Percentiles rank a stretch among this genome's conserved stretches.
Conservation (phyloP, 176 grass and related monocot genomes). For the Musa schizocarpa region DNA sequence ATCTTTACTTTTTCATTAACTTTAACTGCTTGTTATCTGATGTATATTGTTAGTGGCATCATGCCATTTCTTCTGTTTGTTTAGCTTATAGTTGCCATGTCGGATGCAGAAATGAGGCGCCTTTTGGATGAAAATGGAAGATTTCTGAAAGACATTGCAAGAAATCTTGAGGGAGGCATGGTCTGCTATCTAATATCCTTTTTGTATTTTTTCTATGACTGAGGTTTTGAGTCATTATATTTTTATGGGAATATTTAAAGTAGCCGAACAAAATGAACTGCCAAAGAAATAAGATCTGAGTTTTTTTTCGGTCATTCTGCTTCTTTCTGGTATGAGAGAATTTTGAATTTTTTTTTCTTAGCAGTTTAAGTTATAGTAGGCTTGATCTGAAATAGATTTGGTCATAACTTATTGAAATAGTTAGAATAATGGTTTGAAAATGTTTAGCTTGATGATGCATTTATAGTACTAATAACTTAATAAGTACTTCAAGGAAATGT, state of each 20-base stretch:
- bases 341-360: not conserved
- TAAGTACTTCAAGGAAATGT: not conserved
- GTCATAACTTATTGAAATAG: not conserved
- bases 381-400: not conserved
- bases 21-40: not conserved
- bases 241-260: not conserved
- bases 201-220: not conserved
- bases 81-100: not conserved
- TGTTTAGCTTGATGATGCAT: too few relatives aligned
- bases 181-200: constrained; percentile 5
- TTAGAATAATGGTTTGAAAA: too few relatives aligned
- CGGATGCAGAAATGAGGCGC: not conserved
- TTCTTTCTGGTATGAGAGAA: not conserved
- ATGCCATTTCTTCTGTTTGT: not conserved
- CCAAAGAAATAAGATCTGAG: not conserved
- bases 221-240: not conserved
- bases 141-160: not conserved
- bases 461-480: too few relatives aligned
- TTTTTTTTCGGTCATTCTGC: not conserved
- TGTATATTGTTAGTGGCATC: not conserved
- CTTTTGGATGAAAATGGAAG: not conserved
- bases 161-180: constrained; percentile 3
- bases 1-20: not conserved
- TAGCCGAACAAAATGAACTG: not conserved
- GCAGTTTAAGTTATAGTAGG: not conserved